A percentile compares a stretch with the other conserved stretches of the same genome.
Conservation (phyloP, 306 rosid genomes). For the Gastrolobium villosum region DNA sequence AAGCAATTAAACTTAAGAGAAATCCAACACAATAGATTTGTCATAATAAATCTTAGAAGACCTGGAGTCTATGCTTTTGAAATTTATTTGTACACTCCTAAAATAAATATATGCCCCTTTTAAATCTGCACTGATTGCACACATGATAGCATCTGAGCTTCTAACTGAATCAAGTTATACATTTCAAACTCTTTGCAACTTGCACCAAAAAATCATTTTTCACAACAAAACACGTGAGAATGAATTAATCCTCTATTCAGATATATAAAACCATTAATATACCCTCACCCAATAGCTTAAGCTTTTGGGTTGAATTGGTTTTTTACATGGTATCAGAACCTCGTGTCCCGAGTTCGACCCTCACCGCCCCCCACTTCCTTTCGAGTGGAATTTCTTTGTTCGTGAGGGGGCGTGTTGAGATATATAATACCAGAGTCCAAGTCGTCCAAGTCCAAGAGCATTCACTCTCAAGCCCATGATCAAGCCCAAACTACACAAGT, state of each 20-base stretch:
- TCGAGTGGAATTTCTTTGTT: too few relatives aligned
- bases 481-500: too few relatives aligned
- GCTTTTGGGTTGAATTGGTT: too few relatives aligned
- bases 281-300: too few relatives aligned
- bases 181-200: slow-evolving; percentile 22
- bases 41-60: not conserved
- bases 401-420: too few relatives aligned
- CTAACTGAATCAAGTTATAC: not conserved
- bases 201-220: slow-evolving; percentile 14
- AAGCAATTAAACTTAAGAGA: not conserved
- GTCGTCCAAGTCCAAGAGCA: too few relatives aligned
- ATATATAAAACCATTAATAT: too few relatives aligned
- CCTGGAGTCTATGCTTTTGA: not conserved
- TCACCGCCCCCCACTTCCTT: too few relatives aligned
- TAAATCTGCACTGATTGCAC: not conserved
- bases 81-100: not conserved
- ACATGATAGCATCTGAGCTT: slow-evolving; percentile 9
- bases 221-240: slow-evolving; percentile 23
- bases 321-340: too few relatives aligned
- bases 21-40: slow-evolving; percentile 1
- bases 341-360: too few relatives aligned
- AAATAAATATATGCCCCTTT: not conserved
- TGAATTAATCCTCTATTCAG: slow-evolving; percentile 8
- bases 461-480: too few relatives aligned
- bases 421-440: too few relatives aligned